Evolutionary conservation across 768 basidiomycete genomes (phyloP).

Genomic region (Pleurotus pulmonarius): DNA sequence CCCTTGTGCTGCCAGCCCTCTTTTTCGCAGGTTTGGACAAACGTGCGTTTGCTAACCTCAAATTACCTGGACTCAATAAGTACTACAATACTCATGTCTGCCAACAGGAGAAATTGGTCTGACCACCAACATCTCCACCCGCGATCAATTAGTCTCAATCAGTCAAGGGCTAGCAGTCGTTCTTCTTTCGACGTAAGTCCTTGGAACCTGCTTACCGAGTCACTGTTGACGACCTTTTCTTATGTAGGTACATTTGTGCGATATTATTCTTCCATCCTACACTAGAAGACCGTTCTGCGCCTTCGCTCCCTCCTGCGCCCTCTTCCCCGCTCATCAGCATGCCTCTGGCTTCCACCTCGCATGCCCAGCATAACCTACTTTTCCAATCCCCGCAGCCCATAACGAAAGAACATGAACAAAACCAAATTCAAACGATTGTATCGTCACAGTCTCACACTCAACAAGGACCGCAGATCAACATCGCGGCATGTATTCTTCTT

Average conservation of each 20-base stretch:
- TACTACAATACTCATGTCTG: no score
- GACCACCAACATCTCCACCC: slow-evolving; percentile 36
- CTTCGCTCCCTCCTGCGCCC: no score
- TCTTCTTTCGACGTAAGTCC: slow-evolving; percentile 53
- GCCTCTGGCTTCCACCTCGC: no score
- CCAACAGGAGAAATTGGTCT: no score
- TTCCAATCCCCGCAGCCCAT: no score
- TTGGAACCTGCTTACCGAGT: background rate
- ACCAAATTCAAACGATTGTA: no score
- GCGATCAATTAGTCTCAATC: slow-evolving; percentile 49
- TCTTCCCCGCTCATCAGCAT: no score
- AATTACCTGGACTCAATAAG: slow-evolving; percentile 1
- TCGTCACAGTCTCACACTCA: no score
- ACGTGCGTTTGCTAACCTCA: slow-evolving; percentile 17
- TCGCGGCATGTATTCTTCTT: slow-evolving; percentile 55
- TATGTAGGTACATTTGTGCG: slow-evolving; percentile 56
- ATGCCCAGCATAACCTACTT: no score
- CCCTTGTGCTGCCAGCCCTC: slow-evolving; percentile 60
- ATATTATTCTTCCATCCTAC: slow-evolving; percentile 70
- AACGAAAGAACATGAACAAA: no score
- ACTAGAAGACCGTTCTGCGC: slow-evolving; percentile 33
- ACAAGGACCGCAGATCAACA: slow-evolving; percentile 48
- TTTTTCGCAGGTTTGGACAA: slow-evolving; percentile 61
- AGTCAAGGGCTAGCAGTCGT: slow-evolving; percentile 65
- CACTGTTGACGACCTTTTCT: background rate